Percentiles rank a stretch among this genome's conserved stretches.
Evolutionary conservation across 2,329 filamentous ascomycete species (phyloP).

Genomic region (Ophiostoma piceae): DNA sequence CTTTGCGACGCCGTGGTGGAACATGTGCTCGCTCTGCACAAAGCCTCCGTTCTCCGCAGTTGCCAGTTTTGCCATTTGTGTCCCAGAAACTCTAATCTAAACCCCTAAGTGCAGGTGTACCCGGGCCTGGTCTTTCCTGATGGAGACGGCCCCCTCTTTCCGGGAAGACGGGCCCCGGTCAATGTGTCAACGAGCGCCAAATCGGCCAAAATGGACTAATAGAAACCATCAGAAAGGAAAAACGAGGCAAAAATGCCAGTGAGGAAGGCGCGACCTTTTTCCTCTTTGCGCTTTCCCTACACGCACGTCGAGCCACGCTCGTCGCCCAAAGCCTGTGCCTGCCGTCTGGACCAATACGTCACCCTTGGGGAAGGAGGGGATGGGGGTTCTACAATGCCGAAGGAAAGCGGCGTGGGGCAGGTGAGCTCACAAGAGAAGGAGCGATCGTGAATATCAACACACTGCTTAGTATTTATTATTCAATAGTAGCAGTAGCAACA

Average conservation of each 20-base stretch:
- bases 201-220: constrained; percentile 14
- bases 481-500: neutral
- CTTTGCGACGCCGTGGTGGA: constrained; percentile 11
- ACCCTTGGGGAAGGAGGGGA: constrained; percentile 12
- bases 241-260: neutral
- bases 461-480: neutral
- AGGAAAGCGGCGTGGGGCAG: constrained; percentile 29
- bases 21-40: constrained; percentile 4
- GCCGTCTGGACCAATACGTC: constrained; percentile 17
- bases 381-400: constrained; percentile 27
- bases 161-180: constrained; percentile 10
- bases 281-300: neutral
- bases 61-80: neutral
- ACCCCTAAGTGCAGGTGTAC: constrained; percentile 55
- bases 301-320: neutral
- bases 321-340: constrained; percentile 8
- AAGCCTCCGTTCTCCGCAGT: constrained; percentile 13
- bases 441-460: constrained; percentile 7
- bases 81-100: constrained; percentile 36
- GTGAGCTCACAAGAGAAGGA: constrained; percentile 1
- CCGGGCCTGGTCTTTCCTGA: constrained; percentile 30
- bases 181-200: constrained; percentile 15
- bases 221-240: constrained; percentile 5
- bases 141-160: constrained; percentile 16
- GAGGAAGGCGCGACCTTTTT: neutral